phyloP scores from a whole-genome alignment of 805 yeast genomes.

The Starmerella sirachaensis region DNA sequence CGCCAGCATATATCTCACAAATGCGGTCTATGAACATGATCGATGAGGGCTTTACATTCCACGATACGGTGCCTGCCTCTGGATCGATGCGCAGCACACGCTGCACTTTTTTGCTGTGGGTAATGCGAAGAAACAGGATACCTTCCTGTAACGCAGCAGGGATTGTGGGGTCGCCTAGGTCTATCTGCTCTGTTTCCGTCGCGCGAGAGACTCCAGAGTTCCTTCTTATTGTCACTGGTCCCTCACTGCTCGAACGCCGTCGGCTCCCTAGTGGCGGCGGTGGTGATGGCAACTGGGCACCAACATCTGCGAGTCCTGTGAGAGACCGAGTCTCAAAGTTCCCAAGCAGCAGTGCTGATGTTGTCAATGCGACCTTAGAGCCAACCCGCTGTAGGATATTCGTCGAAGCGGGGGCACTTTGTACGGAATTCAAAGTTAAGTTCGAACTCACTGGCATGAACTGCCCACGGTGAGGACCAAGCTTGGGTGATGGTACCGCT shows the following conservation, averaged over 20 bases:
- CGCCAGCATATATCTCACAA: constrained; percentile 46
- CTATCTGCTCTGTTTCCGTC: not conserved
- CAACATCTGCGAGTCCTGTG: not conserved
- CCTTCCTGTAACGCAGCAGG: constrained; percentile 32
- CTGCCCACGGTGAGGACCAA: no score
- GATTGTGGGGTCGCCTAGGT: constrained; percentile 6
- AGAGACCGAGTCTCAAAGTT: not conserved
- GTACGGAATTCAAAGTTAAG: not conserved
- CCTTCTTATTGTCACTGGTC: constrained; percentile 22
- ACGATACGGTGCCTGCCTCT: constrained; percentile 40
- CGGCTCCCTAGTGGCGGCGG: not conserved
- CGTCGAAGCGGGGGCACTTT: constrained; percentile 3
- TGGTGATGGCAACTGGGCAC: not conserved
- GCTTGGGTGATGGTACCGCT: no score
- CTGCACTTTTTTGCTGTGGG: constrained; percentile 55
- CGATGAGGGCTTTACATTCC: constrained; percentile 42
- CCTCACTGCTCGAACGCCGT: constrained; percentile 1
- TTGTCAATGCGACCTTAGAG: constrained; percentile 10
- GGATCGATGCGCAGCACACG: constrained; percentile 47
- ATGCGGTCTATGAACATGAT: constrained; percentile 49
- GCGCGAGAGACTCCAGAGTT: constrained; percentile 20
- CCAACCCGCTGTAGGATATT: constrained; percentile 15
- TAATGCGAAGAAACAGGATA: constrained; percentile 50
- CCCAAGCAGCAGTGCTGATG: constrained; percentile 7
- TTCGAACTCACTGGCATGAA: no score